phyloP scores from a whole-genome alignment of 495 filamentous ascomycete genomes.

The Annulohypoxylon stygium region DNA sequence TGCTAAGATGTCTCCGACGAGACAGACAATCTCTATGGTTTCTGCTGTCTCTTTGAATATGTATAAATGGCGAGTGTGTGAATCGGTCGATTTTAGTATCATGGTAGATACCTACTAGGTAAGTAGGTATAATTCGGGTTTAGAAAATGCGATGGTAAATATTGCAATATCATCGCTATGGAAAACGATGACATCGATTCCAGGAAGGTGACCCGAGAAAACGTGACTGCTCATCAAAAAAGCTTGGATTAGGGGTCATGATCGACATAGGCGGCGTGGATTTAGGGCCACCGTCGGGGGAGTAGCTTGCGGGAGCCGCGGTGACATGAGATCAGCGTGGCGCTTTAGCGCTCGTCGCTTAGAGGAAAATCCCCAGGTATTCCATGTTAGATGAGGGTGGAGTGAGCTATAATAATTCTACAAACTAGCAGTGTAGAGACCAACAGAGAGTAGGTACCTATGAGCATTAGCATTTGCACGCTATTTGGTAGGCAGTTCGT shows the following conservation, averaged over 20 bases:
- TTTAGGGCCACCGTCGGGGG: slow-evolving; percentile 41
- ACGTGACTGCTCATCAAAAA: slow-evolving; percentile 44
- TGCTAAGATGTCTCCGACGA: background rate
- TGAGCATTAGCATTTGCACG: slow-evolving; percentile 24
- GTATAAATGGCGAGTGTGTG: background rate
- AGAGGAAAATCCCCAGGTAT: slow-evolving; percentile 39
- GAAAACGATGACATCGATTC: slow-evolving; percentile 44
- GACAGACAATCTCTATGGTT: background rate
- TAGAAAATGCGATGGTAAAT: slow-evolving; percentile 13
- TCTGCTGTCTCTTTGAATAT: background rate
- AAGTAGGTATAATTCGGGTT: background rate
- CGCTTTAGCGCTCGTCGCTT: slow-evolving; percentile 53
- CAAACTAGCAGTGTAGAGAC: slow-evolving; percentile 3
- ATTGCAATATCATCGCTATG: slow-evolving; percentile 31
- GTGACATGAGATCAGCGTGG: slow-evolving; percentile 51
- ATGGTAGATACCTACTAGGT: background rate
- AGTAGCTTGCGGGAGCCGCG: slow-evolving; percentile 45
- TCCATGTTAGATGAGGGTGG: slow-evolving; percentile 47
- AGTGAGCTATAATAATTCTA: slow-evolving; percentile 42
- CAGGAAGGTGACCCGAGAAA: slow-evolving; percentile 45
- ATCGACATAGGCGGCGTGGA: slow-evolving; percentile 49
- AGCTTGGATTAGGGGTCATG: slow-evolving; percentile 46
- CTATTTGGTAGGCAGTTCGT: slow-evolving; percentile 31
- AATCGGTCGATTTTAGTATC: background rate
- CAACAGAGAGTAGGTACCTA: slow-evolving; percentile 9